Conservation (phyloP, 495 filamentous ascomycete species). For the Cercophora sp. region DNA sequence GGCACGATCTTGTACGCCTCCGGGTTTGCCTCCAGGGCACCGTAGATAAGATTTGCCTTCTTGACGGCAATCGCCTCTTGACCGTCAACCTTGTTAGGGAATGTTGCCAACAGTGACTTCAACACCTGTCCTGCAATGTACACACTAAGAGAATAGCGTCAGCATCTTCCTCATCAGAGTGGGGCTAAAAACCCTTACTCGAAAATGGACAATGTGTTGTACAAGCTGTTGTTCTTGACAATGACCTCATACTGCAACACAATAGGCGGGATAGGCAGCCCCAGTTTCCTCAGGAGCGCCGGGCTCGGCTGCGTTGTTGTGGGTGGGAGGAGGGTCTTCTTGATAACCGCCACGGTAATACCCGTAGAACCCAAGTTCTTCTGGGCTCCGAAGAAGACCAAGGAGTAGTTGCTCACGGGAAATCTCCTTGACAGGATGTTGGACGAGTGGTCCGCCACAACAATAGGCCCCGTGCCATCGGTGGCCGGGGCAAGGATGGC, state of each 20-base stretch:
- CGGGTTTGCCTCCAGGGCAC: slow-evolving; percentile 65
- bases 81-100: slow-evolving; percentile 62
- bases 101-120: slow-evolving; percentile 56
- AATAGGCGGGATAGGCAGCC: slow-evolving; percentile 69
- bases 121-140: slow-evolving; percentile 86
- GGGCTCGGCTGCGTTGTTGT: slow-evolving; percentile 51
- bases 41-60: slow-evolving; percentile 74
- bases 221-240: slow-evolving; percentile 84
- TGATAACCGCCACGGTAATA: slow-evolving; percentile 77
- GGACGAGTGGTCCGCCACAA: slow-evolving; percentile 83
- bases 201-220: slow-evolving; percentile 94
- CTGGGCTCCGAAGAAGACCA: slow-evolving; percentile 79
- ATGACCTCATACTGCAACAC: slow-evolving; percentile 76
- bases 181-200: slow-evolving; percentile 47
- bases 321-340: slow-evolving; percentile 70
- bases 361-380: slow-evolving; percentile 88
- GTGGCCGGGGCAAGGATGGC: slow-evolving; percentile 51
- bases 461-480: slow-evolving; percentile 58
- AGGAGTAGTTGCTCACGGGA: slow-evolving; percentile 67
- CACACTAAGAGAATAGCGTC: slow-evolving; percentile 43
- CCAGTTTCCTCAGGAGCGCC: slow-evolving; percentile 67
- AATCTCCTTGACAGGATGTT: slow-evolving; percentile 64
- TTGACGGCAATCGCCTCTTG: slow-evolving; percentile 64
- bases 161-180: background rate
- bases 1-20: slow-evolving; percentile 70